Base-by-base conservation (phyloP, 1,284 basidiomycete genomes). In the Mycena sp. region DNA sequence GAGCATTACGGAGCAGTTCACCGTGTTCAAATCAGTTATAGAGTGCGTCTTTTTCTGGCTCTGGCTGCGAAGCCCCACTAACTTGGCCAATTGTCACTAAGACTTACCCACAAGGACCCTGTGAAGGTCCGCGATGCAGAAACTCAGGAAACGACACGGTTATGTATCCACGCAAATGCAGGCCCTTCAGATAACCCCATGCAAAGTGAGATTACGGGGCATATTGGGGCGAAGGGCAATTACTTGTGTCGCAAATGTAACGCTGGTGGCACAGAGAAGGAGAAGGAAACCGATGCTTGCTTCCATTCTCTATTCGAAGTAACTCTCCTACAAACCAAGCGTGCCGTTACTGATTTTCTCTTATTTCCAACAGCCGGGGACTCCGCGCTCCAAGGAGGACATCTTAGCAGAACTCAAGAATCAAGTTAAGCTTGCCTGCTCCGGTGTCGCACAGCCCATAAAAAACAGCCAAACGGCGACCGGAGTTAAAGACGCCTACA, bases 191-290 rank as follows among this genome's bases (percentile, higher is more conserved):
- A 65, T 37, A 65, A 65, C 21, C 64, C 64, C 2, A 49, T 52
- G 50, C 59, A 62, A 30, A 32, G 41, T 19, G 64, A 65, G 38
- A 52, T 52, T 1, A 40, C 28, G 32, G 40, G 72, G 75, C 71
- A 74, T 59, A 71, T 71, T n/a, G 73, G 75, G 5, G 62, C 48
- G 1, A 63, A 68, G 43, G 64, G 2, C n/a, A 74, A 75, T 30
- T 58, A 26, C 10, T 41, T 35, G 9, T 77, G 74, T 58, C 68
- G 71, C 1, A 61, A 55, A 17, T 73, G 72, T 35, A n/a, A 61
- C 5, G 56, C 51, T 5, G 73, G 74, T 10, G 74, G 74, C 4
- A 41, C 61, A 10, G 55, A 66, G 14, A 61, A 58, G 17, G 45
- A 63, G 1, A 71, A 50, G 25, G 68, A 71, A 53, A 67, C 62